A percentile compares a stretch with the other conserved stretches of the same genome.
These are phyloP conservation scores for Apium graveolens DNA, from an alignment of 129 eudicot species.

Conservation along the genomic window DNA sequence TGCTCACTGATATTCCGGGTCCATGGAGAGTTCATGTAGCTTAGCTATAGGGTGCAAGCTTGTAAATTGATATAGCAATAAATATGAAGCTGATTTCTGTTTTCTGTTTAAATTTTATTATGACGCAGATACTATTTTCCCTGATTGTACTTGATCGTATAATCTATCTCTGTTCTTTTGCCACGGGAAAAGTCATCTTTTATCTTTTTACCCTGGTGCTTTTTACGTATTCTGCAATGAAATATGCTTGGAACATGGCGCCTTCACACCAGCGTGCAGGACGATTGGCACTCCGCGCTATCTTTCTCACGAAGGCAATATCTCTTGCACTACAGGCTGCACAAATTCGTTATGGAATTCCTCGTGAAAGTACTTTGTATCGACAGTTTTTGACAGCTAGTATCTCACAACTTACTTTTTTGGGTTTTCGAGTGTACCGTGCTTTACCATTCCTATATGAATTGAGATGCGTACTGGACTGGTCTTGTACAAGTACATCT, in stretches of 20 bases:
- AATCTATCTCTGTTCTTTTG: constrained; percentile 43
- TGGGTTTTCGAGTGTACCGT: constrained; percentile 46
- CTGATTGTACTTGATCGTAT: constrained; percentile 50
- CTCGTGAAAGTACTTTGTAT: constrained; percentile 46
- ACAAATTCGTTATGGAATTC: constrained; percentile 49
- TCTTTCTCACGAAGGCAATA: constrained; percentile 37
- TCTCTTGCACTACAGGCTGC: constrained; percentile 41
- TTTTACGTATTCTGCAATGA: constrained; percentile 33
- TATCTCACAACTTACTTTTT: constrained; percentile 37
- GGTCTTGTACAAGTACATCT: constrained; percentile 51
- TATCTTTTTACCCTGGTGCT: constrained; percentile 40
- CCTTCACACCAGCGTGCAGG: constrained; percentile 43
- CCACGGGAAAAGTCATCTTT: constrained; percentile 45
- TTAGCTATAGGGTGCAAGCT: neutral
- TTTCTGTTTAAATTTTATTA: neutral
- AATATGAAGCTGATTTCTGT: neutral
- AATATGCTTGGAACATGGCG: constrained; percentile 39
- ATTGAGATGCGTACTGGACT: constrained; percentile 53
- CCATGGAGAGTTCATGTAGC: neutral
- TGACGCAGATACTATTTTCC: constrained; percentile 34
- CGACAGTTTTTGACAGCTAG: constrained; percentile 42
- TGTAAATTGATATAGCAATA: neutral
- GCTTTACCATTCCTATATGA: constrained; percentile 50
- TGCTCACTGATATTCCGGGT: neutral
- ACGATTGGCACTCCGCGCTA: constrained; percentile 43